Base-by-base conservation (phyloP, 352 stramenopile genomes). In the Pythium myriotylum region DNA sequence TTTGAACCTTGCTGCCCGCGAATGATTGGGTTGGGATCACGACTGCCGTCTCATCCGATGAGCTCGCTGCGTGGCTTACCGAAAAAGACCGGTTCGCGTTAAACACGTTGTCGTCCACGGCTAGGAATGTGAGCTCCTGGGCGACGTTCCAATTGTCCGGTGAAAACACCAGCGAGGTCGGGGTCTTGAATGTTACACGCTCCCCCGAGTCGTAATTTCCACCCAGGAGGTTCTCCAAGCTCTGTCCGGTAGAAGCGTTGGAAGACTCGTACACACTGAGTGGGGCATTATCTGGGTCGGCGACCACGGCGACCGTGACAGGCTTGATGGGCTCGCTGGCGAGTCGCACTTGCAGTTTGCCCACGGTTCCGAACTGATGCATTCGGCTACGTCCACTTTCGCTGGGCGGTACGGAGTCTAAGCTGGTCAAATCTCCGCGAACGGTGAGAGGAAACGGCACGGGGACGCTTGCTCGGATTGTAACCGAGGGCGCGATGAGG, bases 91-190 rank as follows among this genome's bases (percentile, higher is more conserved):
- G 70, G 37, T 92, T 83, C 17, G 70, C 76, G 26, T 68, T 67
- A 59, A 74, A 87, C 1, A 63, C 66, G 47, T 92, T 89, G 60
- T 92, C 80, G 62, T 92, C 82, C 0, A 89, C 61, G 2, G 71
- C 79, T 46, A 77, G 35, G 52, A 83, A 84, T 9, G 74, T 77
- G n/a, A 90, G 59, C 29, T 68, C 39, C 54, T 92, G 82, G 6
- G 54, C 10, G 9, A 73, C 20, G 39, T 84, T 75, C 82, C 80
- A 92, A 53, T 85, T 90, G n/a, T 64, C 53, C 4, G 75, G 27
- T 13, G 74, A 86, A 41, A 92, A 92, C 27, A 63, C 59, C 19
- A 92, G 59, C 9, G 61, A 61, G 8, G 75, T 87, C 10, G 73
- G 70, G 10, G 81, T 70, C 23, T 51, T 62, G 47, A 74, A 86